phyloP scores from a whole-genome alignment of 108 stramenopile genomes.

The Fragilariopsis cylindrus region DNA sequence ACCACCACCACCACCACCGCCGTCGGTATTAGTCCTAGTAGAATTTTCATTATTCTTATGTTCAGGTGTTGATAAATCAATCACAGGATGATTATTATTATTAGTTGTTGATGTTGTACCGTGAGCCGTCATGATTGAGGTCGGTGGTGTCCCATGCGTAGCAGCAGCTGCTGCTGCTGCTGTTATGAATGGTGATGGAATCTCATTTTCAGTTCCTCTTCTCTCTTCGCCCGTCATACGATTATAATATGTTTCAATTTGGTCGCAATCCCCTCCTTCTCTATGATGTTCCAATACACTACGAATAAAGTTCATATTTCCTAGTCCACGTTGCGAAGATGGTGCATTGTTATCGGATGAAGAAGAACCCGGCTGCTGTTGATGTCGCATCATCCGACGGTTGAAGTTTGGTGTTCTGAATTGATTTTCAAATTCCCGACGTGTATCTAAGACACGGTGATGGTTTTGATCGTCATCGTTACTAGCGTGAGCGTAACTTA shows the following conservation, averaged over 20 bases:
- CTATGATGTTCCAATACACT: conserved; percentile 84
- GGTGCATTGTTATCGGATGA: conserved; percentile 17
- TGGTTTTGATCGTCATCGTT: conserved; percentile 7
- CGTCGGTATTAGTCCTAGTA: too few species aligned
- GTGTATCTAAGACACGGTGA: conserved; percentile 63
- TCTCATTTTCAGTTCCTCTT: too few species aligned
- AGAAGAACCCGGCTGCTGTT: background rate
- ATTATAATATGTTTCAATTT: conserved; percentile 65
- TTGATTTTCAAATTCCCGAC: conserved; percentile 49
- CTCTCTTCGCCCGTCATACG: background rate
- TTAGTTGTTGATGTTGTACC: too few species aligned
- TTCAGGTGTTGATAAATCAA: too few species aligned
- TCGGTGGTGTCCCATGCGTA: too few species aligned
- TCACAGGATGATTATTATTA: too few species aligned
- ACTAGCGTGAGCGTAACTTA: background rate
- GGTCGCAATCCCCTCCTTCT: conserved; percentile 70
- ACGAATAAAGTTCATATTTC: conserved; percentile 83
- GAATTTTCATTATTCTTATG: too few species aligned
- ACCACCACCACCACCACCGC: too few species aligned
- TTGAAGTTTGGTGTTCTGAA: conserved; percentile 79
- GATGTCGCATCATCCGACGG: conserved; percentile 48
- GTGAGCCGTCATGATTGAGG: too few species aligned
- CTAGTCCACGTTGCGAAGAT: conserved; percentile 70
- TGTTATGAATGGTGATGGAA: too few species aligned
- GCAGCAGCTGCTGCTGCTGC: too few species aligned